These are phyloP conservation scores for Aphanomyces euteiches DNA, from an alignment of 352 stramenopile genomes.

Conservation along the genomic window DNA sequence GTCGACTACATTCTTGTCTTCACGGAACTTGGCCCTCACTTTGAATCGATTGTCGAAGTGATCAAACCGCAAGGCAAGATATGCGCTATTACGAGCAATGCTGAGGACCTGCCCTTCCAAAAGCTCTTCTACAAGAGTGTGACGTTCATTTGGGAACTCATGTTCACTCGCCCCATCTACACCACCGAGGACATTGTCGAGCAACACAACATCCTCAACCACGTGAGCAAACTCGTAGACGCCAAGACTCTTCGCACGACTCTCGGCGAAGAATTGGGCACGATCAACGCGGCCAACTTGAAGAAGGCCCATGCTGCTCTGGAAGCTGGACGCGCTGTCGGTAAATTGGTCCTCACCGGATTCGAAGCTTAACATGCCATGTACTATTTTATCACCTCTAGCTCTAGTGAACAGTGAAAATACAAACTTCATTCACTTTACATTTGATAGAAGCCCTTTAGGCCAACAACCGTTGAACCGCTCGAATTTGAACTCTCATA, in stretches of 20 bases:
- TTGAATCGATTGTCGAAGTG: no score
- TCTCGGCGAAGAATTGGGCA: background rate
- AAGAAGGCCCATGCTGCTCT: slow-evolving; percentile 2
- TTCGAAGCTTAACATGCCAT: background rate
- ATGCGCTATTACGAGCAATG: background rate
- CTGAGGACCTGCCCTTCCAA: background rate
- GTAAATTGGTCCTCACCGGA: background rate
- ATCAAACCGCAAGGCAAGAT: background rate
- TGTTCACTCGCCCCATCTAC: slow-evolving; percentile 28
- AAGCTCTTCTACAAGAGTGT: slow-evolving; percentile 15
- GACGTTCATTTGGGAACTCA: slow-evolving; percentile 6
- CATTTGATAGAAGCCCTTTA: no score
- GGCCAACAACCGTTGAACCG: no score
- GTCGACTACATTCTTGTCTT: no score
- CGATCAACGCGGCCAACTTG: slow-evolving; percentile 4
- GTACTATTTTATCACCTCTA: no score
- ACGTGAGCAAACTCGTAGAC: background rate
- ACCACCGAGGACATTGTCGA: slow-evolving; percentile 9
- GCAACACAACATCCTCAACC: background rate
- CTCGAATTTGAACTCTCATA: no score
- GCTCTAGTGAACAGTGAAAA: no score
- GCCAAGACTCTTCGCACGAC: background rate
- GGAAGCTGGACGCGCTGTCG: background rate
- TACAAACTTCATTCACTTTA: no score
- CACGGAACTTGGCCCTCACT: no score